phyloP scores from a whole-genome alignment of 2,329 filamentous ascomycete genomes.

The Myrmaecium sp. region DNA sequence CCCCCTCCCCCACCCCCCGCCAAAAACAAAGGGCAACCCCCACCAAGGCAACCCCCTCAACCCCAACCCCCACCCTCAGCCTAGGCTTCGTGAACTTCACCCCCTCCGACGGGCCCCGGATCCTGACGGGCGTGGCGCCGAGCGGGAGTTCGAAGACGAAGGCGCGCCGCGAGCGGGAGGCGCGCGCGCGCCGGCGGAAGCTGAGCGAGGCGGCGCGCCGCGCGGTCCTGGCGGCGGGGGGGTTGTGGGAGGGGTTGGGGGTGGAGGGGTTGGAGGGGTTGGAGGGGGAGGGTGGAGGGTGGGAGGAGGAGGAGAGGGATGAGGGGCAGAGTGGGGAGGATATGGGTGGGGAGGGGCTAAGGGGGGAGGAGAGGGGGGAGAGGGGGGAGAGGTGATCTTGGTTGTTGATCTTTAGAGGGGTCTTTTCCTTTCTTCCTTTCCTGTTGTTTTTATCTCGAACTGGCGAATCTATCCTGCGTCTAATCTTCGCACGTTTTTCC shows the following conservation, averaged over 20 bases:
- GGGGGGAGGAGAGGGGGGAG: too few species aligned
- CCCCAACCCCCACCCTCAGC: conserved; percentile 27
- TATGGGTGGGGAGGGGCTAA: too few species aligned
- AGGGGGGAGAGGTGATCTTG: too few species aligned
- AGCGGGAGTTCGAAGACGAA: conserved; percentile 89
- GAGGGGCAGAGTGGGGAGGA: too few species aligned
- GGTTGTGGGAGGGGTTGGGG: conserved; percentile 35
- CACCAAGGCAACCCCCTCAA: conserved; percentile 8
- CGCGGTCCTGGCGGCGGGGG: conserved; percentile 54
- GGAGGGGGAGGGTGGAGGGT: too few species aligned
- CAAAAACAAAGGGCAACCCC: conserved; percentile 2
- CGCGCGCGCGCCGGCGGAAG: conserved; percentile 54
- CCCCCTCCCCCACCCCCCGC: conserved; percentile 4
- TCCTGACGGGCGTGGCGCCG: conserved; percentile 81
- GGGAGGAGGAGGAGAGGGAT: too few species aligned
- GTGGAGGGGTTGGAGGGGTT: conserved; percentile 25
- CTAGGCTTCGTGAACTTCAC: conserved; percentile 81
- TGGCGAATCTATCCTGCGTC: too few species aligned
- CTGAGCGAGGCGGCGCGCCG: conserved; percentile 52
- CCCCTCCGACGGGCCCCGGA: conserved; percentile 55
- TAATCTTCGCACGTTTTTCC: too few species aligned
- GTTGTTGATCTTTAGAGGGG: too few species aligned
- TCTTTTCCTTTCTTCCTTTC: too few species aligned
- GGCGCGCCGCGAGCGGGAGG: conserved; percentile 77
- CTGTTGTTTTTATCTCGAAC: too few species aligned